A percentile compares a stretch with the other conserved stretches of the same genome.
phyloP scores from a whole-genome alignment of 495 filamentous ascomycete species.

The Aspergillus mulundensis region DNA sequence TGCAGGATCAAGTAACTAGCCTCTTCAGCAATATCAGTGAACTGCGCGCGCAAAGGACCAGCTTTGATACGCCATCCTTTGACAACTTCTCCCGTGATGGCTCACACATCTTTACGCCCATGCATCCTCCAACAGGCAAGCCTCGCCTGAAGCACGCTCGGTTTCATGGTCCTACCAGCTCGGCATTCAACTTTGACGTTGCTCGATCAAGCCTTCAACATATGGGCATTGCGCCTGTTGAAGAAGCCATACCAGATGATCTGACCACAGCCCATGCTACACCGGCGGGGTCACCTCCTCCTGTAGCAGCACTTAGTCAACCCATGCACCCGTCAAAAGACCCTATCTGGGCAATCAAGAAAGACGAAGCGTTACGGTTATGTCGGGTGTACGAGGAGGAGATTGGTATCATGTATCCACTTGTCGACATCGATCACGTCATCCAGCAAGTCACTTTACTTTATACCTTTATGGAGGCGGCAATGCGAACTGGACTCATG shows the following conservation, averaged over 20 bases:
- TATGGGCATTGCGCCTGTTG: constrained; percentile 68
- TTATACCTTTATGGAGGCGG: constrained; percentile 68
- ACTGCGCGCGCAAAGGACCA: constrained; percentile 46
- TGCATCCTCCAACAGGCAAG: constrained; percentile 31
- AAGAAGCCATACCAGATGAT: constrained; percentile 57
- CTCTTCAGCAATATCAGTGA: constrained; percentile 67
- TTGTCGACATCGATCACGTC: constrained; percentile 65
- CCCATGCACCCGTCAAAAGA: constrained; percentile 53
- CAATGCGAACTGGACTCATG: constrained; percentile 53
- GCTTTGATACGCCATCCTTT: constrained; percentile 34
- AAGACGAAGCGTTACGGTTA: constrained; percentile 68
- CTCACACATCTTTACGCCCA: constrained; percentile 34
- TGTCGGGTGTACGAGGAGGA: constrained; percentile 77
- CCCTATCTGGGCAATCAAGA: constrained; percentile 68
- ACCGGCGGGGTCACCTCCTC: constrained; percentile 51
- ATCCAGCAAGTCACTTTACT: constrained; percentile 61
- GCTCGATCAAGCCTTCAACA: constrained; percentile 82
- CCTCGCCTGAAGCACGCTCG: constrained; percentile 51
- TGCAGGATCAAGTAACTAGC: constrained; percentile 82
- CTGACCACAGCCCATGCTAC: constrained; percentile 47
- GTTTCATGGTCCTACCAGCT: constrained; percentile 84
- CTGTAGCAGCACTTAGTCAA: constrained; percentile 17
- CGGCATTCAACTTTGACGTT: constrained; percentile 79
- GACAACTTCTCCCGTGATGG: constrained; percentile 38
- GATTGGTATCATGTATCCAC: constrained; percentile 81